A percentile compares a stretch with the other conserved stretches of the same genome.
Evolutionary conservation across 1,284 basidiomycete genomes (phyloP).

Genomic region (Cryptococcus wingfieldii): DNA sequence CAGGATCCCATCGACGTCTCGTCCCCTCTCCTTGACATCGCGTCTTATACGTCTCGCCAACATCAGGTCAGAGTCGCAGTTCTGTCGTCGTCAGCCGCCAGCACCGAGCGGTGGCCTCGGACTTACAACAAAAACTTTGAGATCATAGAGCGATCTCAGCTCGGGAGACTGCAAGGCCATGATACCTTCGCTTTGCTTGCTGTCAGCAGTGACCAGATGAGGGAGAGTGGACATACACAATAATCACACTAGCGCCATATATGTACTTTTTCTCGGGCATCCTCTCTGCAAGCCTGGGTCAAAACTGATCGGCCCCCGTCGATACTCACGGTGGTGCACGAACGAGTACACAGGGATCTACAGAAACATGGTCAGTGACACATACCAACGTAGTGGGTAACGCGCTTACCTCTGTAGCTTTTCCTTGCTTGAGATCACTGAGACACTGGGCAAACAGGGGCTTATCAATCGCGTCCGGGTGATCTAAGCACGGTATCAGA

Average conservation of each 20-base stretch:
- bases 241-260: slow-evolving; percentile 93
- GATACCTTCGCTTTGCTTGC: slow-evolving; percentile 65
- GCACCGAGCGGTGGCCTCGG: not conserved
- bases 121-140: slow-evolving; percentile 62
- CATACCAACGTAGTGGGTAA: not conserved
- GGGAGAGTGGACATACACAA: slow-evolving; percentile 55
- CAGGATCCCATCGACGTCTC: slow-evolving; percentile 79
- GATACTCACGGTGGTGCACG: slow-evolving; percentile 62
- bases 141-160: slow-evolving; percentile 78
- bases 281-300: slow-evolving; percentile 53
- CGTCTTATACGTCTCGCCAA: slow-evolving; percentile 84
- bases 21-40: slow-evolving; percentile 81
- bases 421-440: slow-evolving; percentile 74
- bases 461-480: slow-evolving; percentile 90
- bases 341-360: slow-evolving; percentile 91
- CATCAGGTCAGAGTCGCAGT: slow-evolving; percentile 93
- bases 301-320: too few species aligned
- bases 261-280: slow-evolving; percentile 81
- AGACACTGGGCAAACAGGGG: slow-evolving; percentile 79
- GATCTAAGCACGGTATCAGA: slow-evolving; percentile 54
- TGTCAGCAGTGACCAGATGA: slow-evolving; percentile 44
- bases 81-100: slow-evolving; percentile 21
- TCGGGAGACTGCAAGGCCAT: slow-evolving; percentile 78
- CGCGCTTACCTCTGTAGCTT: slow-evolving; percentile 46
- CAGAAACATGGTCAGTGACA: not conserved